Evolutionary conservation across 345 rosid genomes (phyloP), one percentile per base, ranked within the genome.

Genomic region (Mercurialis annua): DNA sequence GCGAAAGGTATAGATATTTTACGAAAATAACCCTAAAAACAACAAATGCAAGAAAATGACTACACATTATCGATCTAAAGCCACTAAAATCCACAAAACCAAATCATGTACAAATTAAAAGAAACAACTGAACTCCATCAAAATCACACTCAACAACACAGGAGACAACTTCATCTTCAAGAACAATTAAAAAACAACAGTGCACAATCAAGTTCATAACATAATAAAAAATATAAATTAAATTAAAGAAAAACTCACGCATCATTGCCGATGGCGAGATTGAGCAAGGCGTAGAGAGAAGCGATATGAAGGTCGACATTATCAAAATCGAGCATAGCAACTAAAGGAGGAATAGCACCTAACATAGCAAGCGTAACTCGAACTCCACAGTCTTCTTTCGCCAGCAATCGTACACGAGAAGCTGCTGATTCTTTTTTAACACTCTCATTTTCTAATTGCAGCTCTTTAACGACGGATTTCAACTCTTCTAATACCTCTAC

Each of bases 241-340:
- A 26, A 11, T 14, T 4, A 34, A 59, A 30, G 20, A 55, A 30
- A 67, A 40, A 84, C 97, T 87, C 60, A 91, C 99, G 49, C 76
- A 62, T 91, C 96, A 64, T 91, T 94, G 52, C 92, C 97, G 75
- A 91, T 91, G 47, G 92, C 96, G 21, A 94, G 90, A 81, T 94
- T 94, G 56, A 94, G 96, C 73, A 94, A 66, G 36, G 95, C 94
- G 43, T 94, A 94, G 40, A 94, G 91, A 4, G 97, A 77, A 42
- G 90, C 84, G 76, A 89, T 84, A 76, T 81, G 92, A 29, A 87
- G 66, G 26, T 83, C 85, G 27, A 59, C 69, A 18, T 81, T 77
- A 14, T 65, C 81, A 65, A 67, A 62, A 65, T 89, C 97, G 50
- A 94, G 88, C 92, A 94, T 87, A 30, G 91, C 95, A 4, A 87